Conservation (phyloP, 2,329 filamentous ascomycete genomes). For the Fusarium duplospermum region DNA sequence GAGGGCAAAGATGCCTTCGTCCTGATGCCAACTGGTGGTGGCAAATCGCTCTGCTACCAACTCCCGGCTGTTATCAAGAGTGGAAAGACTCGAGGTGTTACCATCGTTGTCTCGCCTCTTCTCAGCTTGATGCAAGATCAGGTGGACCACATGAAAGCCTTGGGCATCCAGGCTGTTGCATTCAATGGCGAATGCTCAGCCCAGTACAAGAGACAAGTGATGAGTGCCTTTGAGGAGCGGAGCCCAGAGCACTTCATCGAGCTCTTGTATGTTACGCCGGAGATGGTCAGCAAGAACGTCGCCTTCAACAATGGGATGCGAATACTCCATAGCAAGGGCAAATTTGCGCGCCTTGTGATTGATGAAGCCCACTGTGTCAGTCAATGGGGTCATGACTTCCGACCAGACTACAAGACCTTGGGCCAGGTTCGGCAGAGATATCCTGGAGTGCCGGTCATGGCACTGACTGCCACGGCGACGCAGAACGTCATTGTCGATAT, state of each 20-base stretch:
- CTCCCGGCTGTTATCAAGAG: conserved; percentile 85
- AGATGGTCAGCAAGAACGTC: conserved; percentile 90
- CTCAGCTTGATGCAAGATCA: conserved; percentile 98
- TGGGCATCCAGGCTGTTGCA: conserved; percentile 82
- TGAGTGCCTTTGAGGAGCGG: conserved; percentile 70
- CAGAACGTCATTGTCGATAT: conserved; percentile 92
- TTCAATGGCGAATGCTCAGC: conserved; percentile 81
- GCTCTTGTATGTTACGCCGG: conserved; percentile 93
- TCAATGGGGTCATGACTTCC: conserved; percentile 98
- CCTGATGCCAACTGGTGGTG: conserved; percentile 96
- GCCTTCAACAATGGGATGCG: conserved; percentile 74
- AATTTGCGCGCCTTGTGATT: conserved; percentile 91
- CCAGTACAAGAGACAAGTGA: conserved; percentile 73
- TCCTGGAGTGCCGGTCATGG: conserved; percentile 88
- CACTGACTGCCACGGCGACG: conserved; percentile 94
- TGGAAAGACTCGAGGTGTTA: conserved; percentile 86
- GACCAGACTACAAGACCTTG: conserved; percentile 92
- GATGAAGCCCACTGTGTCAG: conserved; percentile 99
- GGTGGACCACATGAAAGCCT: conserved; percentile 80
- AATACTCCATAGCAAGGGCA: conserved; percentile 74
- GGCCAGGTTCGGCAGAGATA: conserved; percentile 79
- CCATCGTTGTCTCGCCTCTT: conserved; percentile 93
- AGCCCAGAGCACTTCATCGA: conserved; percentile 83
- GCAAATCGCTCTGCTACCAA: conserved; percentile 97
- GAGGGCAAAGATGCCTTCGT: conserved; percentile 91